Base-by-base conservation (phyloP, 192 early-diverging fungal species). In the Coemansia sp. region DNA sequence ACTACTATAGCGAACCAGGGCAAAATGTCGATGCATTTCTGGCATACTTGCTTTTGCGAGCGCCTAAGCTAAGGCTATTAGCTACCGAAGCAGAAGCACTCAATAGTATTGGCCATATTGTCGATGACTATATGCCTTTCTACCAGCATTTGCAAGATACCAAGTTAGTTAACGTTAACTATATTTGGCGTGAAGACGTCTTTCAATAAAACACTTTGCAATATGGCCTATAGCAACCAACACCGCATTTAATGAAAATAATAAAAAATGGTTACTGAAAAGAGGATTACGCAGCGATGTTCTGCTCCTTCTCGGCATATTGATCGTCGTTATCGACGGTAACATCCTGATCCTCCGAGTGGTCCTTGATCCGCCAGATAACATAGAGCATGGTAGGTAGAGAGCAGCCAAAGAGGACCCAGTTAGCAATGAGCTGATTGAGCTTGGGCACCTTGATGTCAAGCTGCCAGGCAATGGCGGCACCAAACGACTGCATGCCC, bases 401-500 rank as follows among this genome's bases (percentile, higher is more conserved):
- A 1, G 81, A 81, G n/a, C 71, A 59, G 20, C 60, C 72, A 9
- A 85, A 66, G n/a, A 85, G 62, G 6, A 70, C 56, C 84, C 84
- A 85, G 60, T 83, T 83, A 38, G 74, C 70, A 40, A 85, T 71
- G 2, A 83, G 65, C 61, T 82, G 71, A 58, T 66, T 64, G 60
- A 80, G 59, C 37, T 53, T 64, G 12, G 64, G 23, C 36, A 72
- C 67, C 30, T 69, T 56, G 40, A 71, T 73, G 42, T 87, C 85
- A 45, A 88, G 75, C 62, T 87, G 84, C 83, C 87, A 86, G 3
- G 85, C 79, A 32, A 90, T 80, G 49, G 86, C 89, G 45, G 71
- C 82, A n/a, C 83, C 87, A 50, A 84, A 81, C 55, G 85, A 88
- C 81, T 94, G 92, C 51, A 91, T 86, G 49, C 86, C 88, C 84